Evolutionary conservation across 1,284 basidiomycete species (phyloP).

Genomic region (Clitocybe nebularis): DNA sequence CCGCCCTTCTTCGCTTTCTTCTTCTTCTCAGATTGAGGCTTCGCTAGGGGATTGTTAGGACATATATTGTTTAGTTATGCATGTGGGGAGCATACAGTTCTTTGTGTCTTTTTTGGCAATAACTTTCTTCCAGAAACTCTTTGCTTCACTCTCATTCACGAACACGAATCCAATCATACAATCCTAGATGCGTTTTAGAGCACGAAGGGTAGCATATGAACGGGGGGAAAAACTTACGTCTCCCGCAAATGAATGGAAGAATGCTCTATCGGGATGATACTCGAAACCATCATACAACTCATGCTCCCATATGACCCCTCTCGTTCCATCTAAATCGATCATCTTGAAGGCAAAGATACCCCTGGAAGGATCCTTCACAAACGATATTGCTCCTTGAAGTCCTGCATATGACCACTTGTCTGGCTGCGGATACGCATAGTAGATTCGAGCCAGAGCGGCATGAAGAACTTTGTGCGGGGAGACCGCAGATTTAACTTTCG

Average conservation of each 20-base stretch:
- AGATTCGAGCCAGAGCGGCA: conserved; percentile 81
- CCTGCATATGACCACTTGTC: conserved; percentile 83
- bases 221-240: conserved; percentile 76
- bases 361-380: conserved; percentile 61
- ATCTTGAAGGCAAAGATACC: conserved; percentile 68
- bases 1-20: conserved; percentile 48
- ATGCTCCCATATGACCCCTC: conserved; percentile 92
- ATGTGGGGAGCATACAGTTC: conserved; percentile 25
- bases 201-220: not conserved
- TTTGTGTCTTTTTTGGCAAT: conserved; percentile 61
- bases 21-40: conserved; percentile 48
- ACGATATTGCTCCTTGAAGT: conserved; percentile 78
- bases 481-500: conserved; percentile 57
- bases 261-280: conserved; percentile 84
- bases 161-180: conserved; percentile 93
- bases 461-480: conserved; percentile 69
- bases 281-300: conserved; percentile 86
- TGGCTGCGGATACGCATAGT: conserved; percentile 78
- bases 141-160: conserved; percentile 84
- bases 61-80: conserved; percentile 1
- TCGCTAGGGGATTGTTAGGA: conserved; percentile 25
- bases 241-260: conserved; percentile 91
- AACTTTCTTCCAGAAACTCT: conserved; percentile 88
- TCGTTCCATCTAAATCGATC: conserved; percentile 78
- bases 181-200: conserved; percentile 40